Conservation (phyloP, 75 land plant genomes). For the Gnetum montanum region DNA sequence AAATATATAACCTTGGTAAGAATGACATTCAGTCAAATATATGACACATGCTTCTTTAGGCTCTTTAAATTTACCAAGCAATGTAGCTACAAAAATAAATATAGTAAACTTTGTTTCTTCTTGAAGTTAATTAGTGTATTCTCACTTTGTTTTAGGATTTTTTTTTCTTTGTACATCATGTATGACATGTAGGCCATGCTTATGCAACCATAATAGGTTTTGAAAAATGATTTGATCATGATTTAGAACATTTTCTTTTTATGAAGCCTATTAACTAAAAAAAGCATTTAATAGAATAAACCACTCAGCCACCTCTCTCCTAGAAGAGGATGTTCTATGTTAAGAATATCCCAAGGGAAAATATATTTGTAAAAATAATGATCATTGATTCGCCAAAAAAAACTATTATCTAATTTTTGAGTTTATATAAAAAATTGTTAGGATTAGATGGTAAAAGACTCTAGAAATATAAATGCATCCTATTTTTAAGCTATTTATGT, state of each 20-base stretch:
- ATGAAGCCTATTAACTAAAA: not conserved
- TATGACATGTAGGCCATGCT: not conserved
- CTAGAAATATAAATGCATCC: too few relatives aligned
- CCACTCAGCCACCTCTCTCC: not conserved
- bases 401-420: too few relatives aligned
- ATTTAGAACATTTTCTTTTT: not conserved
- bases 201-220: not conserved
- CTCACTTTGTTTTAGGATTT: not conserved
- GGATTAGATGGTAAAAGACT: too few relatives aligned
- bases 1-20: conserved; percentile 6
- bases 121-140: not conserved
- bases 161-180: not conserved
- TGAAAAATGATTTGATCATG: not conserved
- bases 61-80: conserved; percentile 8
- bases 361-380: too few relatives aligned
- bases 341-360: too few relatives aligned
- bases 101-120: conserved; percentile 9
- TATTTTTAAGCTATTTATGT: not conserved
- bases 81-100: conserved; percentile 11
- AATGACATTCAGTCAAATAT: conserved; percentile 1
- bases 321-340: too few relatives aligned
- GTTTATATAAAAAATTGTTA: too few relatives aligned
- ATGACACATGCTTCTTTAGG: conserved; percentile 10
- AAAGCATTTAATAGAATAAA: not conserved
- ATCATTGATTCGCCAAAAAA: too few relatives aligned